phyloP scores from a whole-genome alignment of 768 basidiomycete species.

The Lentinula guzmanii region DNA sequence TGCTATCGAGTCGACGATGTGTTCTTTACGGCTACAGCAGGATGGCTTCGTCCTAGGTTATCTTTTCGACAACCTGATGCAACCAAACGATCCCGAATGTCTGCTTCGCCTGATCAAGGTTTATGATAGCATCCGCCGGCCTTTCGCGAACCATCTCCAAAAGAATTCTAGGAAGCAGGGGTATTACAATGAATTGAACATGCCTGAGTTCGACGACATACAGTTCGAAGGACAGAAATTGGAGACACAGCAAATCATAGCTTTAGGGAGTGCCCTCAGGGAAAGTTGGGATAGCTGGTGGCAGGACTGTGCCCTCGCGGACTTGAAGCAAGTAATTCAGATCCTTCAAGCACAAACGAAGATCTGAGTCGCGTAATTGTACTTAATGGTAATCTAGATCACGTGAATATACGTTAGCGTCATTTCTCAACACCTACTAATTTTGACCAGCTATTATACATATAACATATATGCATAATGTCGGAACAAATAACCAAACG shows the following conservation, averaged over 20 bases:
- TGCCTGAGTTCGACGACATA: slow-evolving; percentile 8
- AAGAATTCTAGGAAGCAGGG: slow-evolving; percentile 6
- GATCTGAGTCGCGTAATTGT: too few relatives aligned
- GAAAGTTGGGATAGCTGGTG: slow-evolving; percentile 2
- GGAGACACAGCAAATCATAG: neutral
- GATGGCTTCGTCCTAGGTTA: slow-evolving; percentile 29
- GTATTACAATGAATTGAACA: slow-evolving; percentile 6
- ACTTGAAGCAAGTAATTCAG: neutral
- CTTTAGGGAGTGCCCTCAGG: neutral
- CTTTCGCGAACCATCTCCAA: slow-evolving; percentile 14
- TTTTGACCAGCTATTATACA: too few relatives aligned
- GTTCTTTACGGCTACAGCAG: slow-evolving; percentile 12
- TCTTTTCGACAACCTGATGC: slow-evolving; percentile 12
- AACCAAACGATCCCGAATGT: neutral
- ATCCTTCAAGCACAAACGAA: neutral
- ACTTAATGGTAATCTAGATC: too few relatives aligned
- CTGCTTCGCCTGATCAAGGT: slow-evolving; percentile 17
- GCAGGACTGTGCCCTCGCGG: neutral
- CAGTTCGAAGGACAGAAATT: neutral
- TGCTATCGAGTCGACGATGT: neutral
- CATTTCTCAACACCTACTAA: too few relatives aligned
- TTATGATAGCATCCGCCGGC: slow-evolving; percentile 23
- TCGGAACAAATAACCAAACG: slow-evolving; percentile 41
- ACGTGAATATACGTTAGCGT: too few relatives aligned
- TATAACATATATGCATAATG: neutral